phyloP scores from a whole-genome alignment of 2,329 filamentous ascomycete genomes.

The Calonectria honghensis region DNA sequence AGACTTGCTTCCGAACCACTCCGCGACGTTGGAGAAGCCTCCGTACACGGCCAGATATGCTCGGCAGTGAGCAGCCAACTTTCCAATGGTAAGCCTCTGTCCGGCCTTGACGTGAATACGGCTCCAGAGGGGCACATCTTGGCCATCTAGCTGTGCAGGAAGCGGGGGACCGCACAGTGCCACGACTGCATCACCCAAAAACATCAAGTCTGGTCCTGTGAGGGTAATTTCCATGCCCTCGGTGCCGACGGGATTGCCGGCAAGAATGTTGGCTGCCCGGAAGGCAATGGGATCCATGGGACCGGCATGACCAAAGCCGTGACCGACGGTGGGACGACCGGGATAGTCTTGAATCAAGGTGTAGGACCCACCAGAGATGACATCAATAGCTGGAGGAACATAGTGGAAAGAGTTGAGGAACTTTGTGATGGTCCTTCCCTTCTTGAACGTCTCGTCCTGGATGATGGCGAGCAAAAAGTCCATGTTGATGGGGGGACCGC shows the following conservation, averaged over 20 bases:
- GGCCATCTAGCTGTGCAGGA: slow-evolving; percentile 70
- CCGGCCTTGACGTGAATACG: slow-evolving; percentile 69
- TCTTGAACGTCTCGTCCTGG: slow-evolving; percentile 64
- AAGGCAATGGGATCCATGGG: slow-evolving; percentile 78
- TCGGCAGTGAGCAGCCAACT: slow-evolving; percentile 68
- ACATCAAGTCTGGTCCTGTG: slow-evolving; percentile 74
- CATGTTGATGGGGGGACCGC: slow-evolving; percentile 67
- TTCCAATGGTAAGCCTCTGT: slow-evolving; percentile 70
- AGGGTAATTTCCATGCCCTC: slow-evolving; percentile 78
- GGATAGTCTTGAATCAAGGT: slow-evolving; percentile 76
- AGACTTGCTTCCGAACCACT: slow-evolving; percentile 76
- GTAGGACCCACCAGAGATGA: slow-evolving; percentile 73
- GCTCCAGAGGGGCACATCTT: slow-evolving; percentile 72
- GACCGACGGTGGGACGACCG: slow-evolving; percentile 72
- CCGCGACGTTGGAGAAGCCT: slow-evolving; percentile 64
- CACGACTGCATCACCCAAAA: slow-evolving; percentile 72
- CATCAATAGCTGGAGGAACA: slow-evolving; percentile 67
- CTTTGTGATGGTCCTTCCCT: slow-evolving; percentile 73
- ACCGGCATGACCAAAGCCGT: slow-evolving; percentile 75
- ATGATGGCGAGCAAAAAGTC: slow-evolving; percentile 73
- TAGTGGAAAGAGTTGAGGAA: slow-evolving; percentile 72
- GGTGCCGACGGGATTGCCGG: slow-evolving; percentile 70
- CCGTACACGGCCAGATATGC: slow-evolving; percentile 72
- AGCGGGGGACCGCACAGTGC: slow-evolving; percentile 75
- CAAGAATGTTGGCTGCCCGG: slow-evolving; percentile 75